Percentiles rank a stretch among this genome's conserved stretches.
phyloP scores from a whole-genome alignment of 192 early-diverging fungal genomes.

The Linnemannia exigua region DNA sequence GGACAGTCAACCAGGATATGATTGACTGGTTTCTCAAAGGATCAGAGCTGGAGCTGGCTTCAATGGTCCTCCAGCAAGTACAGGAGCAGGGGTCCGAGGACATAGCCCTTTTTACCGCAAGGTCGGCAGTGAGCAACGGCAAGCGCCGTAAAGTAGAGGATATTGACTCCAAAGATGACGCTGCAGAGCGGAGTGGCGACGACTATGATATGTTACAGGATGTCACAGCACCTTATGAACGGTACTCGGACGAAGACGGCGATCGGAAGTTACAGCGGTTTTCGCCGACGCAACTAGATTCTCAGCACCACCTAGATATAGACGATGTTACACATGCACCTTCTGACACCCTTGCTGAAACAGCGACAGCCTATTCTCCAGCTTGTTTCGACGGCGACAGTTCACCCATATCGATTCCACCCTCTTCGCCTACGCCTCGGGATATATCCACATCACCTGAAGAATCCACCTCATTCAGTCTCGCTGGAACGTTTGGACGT shows the following conservation, averaged over 20 bases:
- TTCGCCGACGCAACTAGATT: neutral
- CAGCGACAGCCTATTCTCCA: neutral
- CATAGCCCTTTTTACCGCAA: conserved; percentile 15
- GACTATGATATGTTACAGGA: conserved; percentile 17
- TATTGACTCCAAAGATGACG: conserved; percentile 14
- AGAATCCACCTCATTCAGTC: neutral
- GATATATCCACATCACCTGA: conserved; percentile 14
- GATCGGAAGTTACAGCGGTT: neutral
- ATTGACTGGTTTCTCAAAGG: conserved; percentile 52
- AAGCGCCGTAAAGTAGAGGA: conserved; percentile 49
- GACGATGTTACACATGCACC: neutral
- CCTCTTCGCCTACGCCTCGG: neutral
- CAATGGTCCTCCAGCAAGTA: neutral
- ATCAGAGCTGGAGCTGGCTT: conserved; percentile 8
- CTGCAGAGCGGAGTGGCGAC: neutral
- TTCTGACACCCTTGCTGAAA: neutral
- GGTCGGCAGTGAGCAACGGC: conserved; percentile 16
- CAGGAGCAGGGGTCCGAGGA: neutral
- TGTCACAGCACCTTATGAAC: neutral
- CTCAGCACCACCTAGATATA: neutral
- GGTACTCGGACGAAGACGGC: neutral
- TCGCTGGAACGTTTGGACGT: neutral
- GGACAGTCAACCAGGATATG: conserved; percentile 58
- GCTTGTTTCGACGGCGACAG: neutral
- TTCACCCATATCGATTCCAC: conserved; percentile 9